Percentiles rank a stretch among this genome's conserved stretches.
Conservation (phyloP, 176 grass and related monocot genomes). For the Phyllostachys edulis region DNA sequence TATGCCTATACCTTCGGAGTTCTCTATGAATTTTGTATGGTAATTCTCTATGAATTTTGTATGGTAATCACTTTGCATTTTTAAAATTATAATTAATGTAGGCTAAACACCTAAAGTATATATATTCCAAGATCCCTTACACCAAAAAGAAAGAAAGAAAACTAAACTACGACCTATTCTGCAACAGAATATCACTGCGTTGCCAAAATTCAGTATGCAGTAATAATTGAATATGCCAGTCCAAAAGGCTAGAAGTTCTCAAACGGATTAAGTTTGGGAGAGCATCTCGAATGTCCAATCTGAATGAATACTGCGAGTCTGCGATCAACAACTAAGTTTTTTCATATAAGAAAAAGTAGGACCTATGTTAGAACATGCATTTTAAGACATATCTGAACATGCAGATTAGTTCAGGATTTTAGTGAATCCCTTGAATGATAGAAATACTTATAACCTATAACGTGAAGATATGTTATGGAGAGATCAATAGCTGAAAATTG, state of each 20-base stretch:
- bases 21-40: neutral
- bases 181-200: neutral
- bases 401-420: neutral
- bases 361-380: constrained; percentile 15
- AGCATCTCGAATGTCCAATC: constrained; percentile 20
- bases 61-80: constrained; percentile 23
- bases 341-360: neutral
- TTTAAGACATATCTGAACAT: constrained; percentile 22
- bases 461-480: neutral
- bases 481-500: neutral
- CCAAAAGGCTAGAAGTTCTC: constrained; percentile 10
- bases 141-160: neutral
- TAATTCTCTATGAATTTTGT: neutral
- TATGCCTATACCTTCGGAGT: neutral
- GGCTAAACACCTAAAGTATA: neutral
- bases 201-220: constrained; percentile 16
- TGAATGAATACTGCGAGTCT: neutral
- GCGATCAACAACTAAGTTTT: neutral
- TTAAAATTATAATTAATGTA: neutral
- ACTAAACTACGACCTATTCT: constrained; percentile 13
- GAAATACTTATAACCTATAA: neutral
- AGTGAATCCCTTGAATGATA: constrained; percentile 8
- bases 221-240: constrained; percentile 16
- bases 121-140: constrained; percentile 8
- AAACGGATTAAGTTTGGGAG: constrained; percentile 4